Base-by-base conservation (phyloP, 257 asterid genomes). In the Solanum piurae region DNA sequence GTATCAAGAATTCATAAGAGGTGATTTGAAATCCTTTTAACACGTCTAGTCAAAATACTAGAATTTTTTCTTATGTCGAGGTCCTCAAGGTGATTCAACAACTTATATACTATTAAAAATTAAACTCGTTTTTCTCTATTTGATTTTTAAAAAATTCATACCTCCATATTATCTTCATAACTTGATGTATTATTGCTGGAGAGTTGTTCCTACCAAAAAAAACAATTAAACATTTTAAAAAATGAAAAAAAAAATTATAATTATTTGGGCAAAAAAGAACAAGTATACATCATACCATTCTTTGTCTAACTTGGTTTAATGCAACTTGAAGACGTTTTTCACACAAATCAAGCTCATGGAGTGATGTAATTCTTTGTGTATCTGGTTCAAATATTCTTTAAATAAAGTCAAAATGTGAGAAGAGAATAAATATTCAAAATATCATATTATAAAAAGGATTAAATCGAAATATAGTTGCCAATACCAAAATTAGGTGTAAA, bases 301-400 rank as follows among this genome's bases (percentile, higher is more conserved):
- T 46, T 80, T 49, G 85, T 46, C 85, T 80, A 46, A 80, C 85
- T 80, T 80, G 85, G 20, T 18, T 80, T 25, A 80, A 46, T 62
- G 85, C 85, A 29, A 80, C 66, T 18, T 46, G 85, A 80, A 80
- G 85, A 46, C 85, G 85, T 46, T 80, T 80, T 80, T 46, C 85
- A 46, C 85, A 80, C 42, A 80, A 80, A 80, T 80, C 85, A 29
- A 80, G 85, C 12, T 80, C 85, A 46, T 46, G 85, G 11, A 29
- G 29, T 80, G 85, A 46, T 46, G 85, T 46, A 80, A 80, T 49
- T 49, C 66, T 80, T 0, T 49, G 27, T 29, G 69, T 49, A 80
- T 80, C 85, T 80, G 85, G 85, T 80, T 80, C 85, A 80, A 80
- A 80, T 80, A 80, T 80, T 80, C 85, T 80, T 80, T 46, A 80